Conservation (phyloP, 78 protist species). For the Fonticula alba region DNA sequence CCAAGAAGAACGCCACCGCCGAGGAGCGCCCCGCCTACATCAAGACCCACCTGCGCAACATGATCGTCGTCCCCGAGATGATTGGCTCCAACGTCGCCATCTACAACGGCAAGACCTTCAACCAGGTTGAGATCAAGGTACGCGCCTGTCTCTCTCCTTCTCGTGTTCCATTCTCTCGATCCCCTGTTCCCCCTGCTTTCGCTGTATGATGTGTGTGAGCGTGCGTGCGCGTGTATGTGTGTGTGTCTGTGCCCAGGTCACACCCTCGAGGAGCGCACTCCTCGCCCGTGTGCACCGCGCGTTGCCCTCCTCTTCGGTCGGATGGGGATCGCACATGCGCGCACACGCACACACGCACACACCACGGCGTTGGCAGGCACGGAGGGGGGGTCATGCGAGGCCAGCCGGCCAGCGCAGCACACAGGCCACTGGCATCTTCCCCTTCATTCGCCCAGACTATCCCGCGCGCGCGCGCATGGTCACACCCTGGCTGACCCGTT, state of each 20-base stretch:
- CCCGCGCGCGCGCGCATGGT: neutral
- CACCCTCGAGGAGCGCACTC: no score
- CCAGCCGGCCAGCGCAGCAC: no score
- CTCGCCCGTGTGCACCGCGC: no score
- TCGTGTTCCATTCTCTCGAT: neutral
- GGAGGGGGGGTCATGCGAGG: no score
- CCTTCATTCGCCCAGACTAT: neutral
- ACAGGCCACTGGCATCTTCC: no score
- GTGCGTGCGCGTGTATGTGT: neutral
- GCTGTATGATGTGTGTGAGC: neutral
- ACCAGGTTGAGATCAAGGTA: conserved; percentile 87
- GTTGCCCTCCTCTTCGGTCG: no score
- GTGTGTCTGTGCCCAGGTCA: neutral
- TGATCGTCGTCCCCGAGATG: conserved; percentile 98
- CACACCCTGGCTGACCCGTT: neutral
- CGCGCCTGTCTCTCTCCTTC: neutral
- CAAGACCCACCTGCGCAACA: conserved; percentile 96
- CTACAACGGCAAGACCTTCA: conserved; percentile 97
- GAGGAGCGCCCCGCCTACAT: conserved; percentile 85
- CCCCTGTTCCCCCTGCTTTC: neutral
- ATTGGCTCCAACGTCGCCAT: conserved; percentile 95
- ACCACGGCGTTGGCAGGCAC: no score
- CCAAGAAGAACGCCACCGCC: conserved; percentile 21
- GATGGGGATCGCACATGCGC: no score
- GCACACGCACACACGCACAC: no score